Evolutionary conservation across 768 basidiomycete species (phyloP).

Genomic region (Mycena indigotica): DNA sequence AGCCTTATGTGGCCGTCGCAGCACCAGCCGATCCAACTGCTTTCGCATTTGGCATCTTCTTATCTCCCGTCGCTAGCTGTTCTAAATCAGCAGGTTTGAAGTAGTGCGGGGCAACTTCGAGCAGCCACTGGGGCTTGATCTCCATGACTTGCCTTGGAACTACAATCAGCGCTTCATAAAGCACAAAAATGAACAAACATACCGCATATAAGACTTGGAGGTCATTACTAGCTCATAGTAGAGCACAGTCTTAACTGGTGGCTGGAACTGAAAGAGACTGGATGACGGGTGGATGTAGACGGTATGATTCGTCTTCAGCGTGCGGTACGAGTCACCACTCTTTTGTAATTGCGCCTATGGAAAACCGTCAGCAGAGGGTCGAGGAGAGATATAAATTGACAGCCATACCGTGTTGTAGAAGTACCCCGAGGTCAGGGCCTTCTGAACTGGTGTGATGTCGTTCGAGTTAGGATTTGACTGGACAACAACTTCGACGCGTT

Average conservation of each 20-base stretch:
- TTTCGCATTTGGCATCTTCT: conserved; percentile 85
- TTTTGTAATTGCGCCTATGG: conserved; percentile 86
- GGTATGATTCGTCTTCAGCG: conserved; percentile 93
- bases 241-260: conserved; percentile 84
- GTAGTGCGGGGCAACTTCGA: conserved; percentile 97
- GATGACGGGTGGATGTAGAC: conserved; percentile 98
- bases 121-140: conserved; percentile 91
- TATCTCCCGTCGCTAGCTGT: conserved; percentile 76
- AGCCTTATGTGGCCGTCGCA: neutral
- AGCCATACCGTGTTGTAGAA: conserved; percentile 93
- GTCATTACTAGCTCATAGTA: conserved; percentile 99
- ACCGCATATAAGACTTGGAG: conserved; percentile 94
- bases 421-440: conserved; percentile 93
- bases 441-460: conserved; percentile 91
- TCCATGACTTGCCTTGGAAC: conserved; percentile 89
- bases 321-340: conserved; percentile 95
- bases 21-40: conserved; percentile 45
- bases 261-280: conserved; percentile 92
- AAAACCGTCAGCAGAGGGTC: neutral
- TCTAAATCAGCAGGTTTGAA: conserved; percentile 87
- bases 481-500: conserved; percentile 93
- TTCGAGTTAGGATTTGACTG: conserved; percentile 87
- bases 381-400: conserved; percentile 9
- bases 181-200: conserved; percentile 26
- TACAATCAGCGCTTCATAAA: neutral